A percentile compares a stretch with the other conserved stretches of the same genome.
Conservation (phyloP, 2,329 filamentous ascomycete species). For the Cercospora berteroae region DNA sequence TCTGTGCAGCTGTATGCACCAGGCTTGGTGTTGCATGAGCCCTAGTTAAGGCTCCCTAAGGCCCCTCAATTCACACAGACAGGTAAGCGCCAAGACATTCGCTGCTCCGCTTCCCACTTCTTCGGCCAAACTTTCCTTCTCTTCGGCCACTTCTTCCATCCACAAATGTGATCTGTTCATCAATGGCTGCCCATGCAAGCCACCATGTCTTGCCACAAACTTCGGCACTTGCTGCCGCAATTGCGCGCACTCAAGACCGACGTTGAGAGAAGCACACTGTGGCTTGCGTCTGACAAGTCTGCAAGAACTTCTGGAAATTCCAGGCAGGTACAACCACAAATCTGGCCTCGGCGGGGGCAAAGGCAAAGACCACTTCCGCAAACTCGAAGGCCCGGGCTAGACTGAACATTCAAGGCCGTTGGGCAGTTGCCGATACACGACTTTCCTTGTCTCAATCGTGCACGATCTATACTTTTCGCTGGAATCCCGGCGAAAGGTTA, state of each 20-base stretch:
- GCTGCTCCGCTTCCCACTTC: background rate
- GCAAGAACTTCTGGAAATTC: background rate
- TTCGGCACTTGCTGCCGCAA: background rate
- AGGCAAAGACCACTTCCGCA: background rate
- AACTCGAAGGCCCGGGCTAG: background rate
- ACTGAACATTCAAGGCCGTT: background rate
- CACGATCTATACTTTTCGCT: background rate
- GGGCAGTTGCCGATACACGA: background rate
- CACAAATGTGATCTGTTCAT: background rate
- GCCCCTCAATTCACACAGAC: background rate
- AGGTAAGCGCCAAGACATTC: background rate
- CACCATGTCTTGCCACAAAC: background rate
- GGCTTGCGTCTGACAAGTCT: background rate
- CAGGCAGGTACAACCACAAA: background rate
- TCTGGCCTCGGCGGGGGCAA: background rate
- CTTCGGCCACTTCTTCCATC: background rate
- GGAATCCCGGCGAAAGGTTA: background rate
- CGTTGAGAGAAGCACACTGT: background rate
- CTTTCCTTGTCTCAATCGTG: background rate
- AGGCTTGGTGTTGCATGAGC: background rate
- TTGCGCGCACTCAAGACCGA: background rate
- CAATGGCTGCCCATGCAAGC: background rate
- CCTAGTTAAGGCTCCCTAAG: background rate
- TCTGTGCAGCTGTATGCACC: background rate
- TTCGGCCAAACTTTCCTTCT: background rate